Percentiles rank a stretch among this genome's conserved stretches.
Evolutionary conservation across 805 yeast genomes (phyloP).

Genomic region (Cyberlindnera maritima): DNA sequence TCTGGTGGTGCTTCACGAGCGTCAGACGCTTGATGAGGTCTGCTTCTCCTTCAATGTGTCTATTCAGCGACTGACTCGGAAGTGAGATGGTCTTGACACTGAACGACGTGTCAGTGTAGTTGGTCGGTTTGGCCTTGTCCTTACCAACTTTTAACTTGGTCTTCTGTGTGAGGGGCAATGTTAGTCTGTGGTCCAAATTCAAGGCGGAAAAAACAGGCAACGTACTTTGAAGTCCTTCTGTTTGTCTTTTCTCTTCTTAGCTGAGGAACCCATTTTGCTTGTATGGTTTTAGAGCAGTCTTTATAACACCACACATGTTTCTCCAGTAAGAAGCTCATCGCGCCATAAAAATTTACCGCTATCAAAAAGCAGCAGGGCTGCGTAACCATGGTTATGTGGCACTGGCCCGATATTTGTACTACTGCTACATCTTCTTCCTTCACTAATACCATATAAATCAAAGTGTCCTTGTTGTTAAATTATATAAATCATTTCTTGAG

Average conservation of each 20-base stretch:
- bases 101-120: constrained; percentile 85
- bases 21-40: constrained; percentile 63
- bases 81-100: constrained; percentile 53
- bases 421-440: too few species aligned
- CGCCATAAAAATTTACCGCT: not conserved
- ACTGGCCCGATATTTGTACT: not conserved
- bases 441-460: not conserved
- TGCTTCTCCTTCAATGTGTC: constrained; percentile 32
- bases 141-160: constrained; percentile 88
- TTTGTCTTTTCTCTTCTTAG: constrained; percentile 38
- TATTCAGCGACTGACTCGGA: constrained; percentile 35
- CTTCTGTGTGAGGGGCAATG: constrained; percentile 36
- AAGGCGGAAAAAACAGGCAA: not conserved
- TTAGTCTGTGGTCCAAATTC: not conserved
- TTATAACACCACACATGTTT: too few species aligned
- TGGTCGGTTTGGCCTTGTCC: constrained; percentile 62
- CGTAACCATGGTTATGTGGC: not conserved
- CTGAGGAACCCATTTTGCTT: constrained; percentile 30
- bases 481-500: not conserved
- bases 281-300: not conserved
- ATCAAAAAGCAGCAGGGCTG: not conserved
- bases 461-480: not conserved
- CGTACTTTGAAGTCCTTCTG: constrained; percentile 24
- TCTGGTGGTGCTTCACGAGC: constrained; percentile 70
- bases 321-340: constrained; percentile 4